These are phyloP conservation scores for Crithidia thermophila DNA, from an alignment of 208 protist species.

Conservation along the genomic window DNA sequence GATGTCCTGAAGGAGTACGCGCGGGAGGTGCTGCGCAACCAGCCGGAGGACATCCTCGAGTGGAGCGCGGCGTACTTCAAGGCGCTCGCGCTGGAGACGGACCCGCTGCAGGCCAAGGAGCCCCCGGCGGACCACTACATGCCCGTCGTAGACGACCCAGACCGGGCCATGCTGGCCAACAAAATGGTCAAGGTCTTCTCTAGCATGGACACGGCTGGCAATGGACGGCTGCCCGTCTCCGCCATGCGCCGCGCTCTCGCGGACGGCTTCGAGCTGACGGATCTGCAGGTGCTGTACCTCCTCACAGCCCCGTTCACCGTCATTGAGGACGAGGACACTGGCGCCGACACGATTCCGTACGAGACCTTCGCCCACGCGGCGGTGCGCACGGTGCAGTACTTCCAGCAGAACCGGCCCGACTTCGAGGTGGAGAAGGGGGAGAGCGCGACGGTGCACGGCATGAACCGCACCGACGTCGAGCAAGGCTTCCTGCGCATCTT, in stretches of 20 bases:
- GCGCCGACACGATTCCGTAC: conserved; percentile 66
- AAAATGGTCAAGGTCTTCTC: conserved; percentile 62
- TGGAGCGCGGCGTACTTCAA: conserved; percentile 95
- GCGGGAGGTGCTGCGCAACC: conserved; percentile 91
- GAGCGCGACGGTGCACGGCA: conserved; percentile 77
- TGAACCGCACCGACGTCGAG: conserved; percentile 79
- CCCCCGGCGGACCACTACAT: conserved; percentile 41
- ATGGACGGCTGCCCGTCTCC: conserved; percentile 49
- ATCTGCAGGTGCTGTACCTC: conserved; percentile 81
- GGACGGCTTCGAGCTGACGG: conserved; percentile 61
- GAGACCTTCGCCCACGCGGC: conserved; percentile 52
- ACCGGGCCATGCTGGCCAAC: conserved; percentile 41
- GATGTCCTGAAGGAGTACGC: conserved; percentile 93
- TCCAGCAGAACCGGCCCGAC: conserved; percentile 61
- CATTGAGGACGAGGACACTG: conserved; percentile 31
- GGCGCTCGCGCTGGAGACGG: conserved; percentile 75
- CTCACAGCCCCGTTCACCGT: conserved; percentile 52
- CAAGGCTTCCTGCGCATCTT: conserved; percentile 80
- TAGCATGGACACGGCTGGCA: conserved; percentile 43
- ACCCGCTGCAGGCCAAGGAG: conserved; percentile 53
- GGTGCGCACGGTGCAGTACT: conserved; percentile 69
- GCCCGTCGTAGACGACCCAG: conserved; percentile 43
- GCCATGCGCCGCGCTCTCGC: conserved; percentile 55
- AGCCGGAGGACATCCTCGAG: conserved; percentile 91
- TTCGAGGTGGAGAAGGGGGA: conserved; percentile 55